A percentile compares a stretch with the other conserved stretches of the same genome.
These are phyloP conservation scores for Pisolithus sp. DNA, from an alignment of 768 basidiomycete species.

Conservation along the genomic window DNA sequence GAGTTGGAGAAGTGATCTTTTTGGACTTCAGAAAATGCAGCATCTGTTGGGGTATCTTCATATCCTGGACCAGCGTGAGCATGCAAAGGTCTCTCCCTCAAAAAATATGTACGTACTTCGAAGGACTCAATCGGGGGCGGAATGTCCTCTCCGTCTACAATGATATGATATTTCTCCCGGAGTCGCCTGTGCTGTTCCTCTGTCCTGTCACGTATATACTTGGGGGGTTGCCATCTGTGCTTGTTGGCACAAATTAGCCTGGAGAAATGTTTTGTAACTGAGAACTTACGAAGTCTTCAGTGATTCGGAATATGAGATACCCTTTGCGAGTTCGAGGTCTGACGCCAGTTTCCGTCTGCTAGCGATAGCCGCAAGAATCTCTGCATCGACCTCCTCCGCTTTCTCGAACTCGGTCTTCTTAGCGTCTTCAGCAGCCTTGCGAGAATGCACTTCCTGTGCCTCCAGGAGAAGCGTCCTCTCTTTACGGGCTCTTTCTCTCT, in stretches of 20 bases:
- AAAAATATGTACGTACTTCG: constrained; percentile 37
- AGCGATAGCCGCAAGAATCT: constrained; percentile 87
- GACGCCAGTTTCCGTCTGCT: constrained; percentile 88
- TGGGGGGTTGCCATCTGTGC: constrained; percentile 81
- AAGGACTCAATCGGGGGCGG: constrained; percentile 93
- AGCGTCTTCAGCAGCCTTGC: constrained; percentile 81
- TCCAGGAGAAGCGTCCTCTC: constrained; percentile 86
- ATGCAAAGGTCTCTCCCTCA: not conserved
- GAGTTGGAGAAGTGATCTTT: constrained; percentile 82
- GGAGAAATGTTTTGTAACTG: not conserved
- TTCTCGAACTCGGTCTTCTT: constrained; percentile 85
- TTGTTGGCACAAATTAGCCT: not conserved
- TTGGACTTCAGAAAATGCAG: constrained; percentile 79
- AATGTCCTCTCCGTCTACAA: constrained; percentile 89
- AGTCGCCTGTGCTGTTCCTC: constrained; percentile 65
- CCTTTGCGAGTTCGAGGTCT: constrained; percentile 88
- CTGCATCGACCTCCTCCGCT: constrained; percentile 81
- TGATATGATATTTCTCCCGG: constrained; percentile 88
- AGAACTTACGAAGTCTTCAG: constrained; percentile 68
- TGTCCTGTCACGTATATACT: constrained; percentile 66
- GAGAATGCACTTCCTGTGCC: constrained; percentile 89
- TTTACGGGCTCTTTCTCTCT: constrained; percentile 68
- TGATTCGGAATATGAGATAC: constrained; percentile 85
- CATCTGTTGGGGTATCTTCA: constrained; percentile 93
- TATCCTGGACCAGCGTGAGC: constrained; percentile 54